Base-by-base conservation (phyloP, 192 early-diverging fungal species). In the Entomortierella beljakovae region DNA sequence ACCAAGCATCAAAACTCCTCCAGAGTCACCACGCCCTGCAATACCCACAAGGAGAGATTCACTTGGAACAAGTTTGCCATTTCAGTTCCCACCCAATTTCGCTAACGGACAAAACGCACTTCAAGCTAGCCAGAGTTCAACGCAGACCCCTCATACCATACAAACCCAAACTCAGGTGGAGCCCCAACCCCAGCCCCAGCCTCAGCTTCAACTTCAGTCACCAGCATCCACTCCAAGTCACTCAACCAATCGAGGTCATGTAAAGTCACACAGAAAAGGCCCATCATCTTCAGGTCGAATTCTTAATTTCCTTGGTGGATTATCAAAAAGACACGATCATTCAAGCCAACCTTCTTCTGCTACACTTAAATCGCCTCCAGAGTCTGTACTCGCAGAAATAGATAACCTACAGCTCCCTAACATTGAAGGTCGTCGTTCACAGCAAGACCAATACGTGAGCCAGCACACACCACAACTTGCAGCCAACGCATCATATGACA, bases 261-360 rank as follows among this genome's bases (percentile, higher is more conserved):
- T 11, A 7, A 79, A 79, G 42, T 54, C 61, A 5, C 75, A 79
- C 25, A 61, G 62, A 0, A 79, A 79, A 34, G 61, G 57, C 10
- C 48, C 54, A 16, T 79, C 71, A 1, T 64, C 74, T 35, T 79
- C 75, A 26, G 75, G 75, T 32, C 67, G 75, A 6, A 28, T 79
- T 7, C 51, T 79, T 43, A 68, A 68, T 25, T 70, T 79, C 57
- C 40, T 79, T 43, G 73, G 73, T 10, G 67, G 75, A 0, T 33
- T 69, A 34, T 79, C 75, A n/a, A 79, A 69, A 62, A 69, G 64
- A 32, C 61, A 70, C 35, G 75, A 70, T 10, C 55, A 57, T 29
- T 29, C 61, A 6, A 34, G 20, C n/a, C 35, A n/a, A 15, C 23
- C 29, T 26, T 25, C 53, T 5, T 57, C 32, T 43, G 29, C 37